phyloP scores from a whole-genome alignment of 2,329 filamentous ascomycete genomes.

The Aspergillus melleus region DNA sequence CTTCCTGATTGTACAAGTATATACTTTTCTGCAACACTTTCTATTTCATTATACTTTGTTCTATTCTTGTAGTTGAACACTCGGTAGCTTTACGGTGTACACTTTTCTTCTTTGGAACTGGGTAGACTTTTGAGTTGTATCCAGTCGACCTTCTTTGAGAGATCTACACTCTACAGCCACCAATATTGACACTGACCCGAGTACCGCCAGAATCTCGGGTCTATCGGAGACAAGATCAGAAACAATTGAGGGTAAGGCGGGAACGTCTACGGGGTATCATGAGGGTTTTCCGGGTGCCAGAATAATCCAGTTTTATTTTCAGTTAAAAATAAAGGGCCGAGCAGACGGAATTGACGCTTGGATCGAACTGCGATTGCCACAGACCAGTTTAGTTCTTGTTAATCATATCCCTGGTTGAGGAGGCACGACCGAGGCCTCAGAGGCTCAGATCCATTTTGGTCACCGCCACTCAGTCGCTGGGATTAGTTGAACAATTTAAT shows the following conservation, averaged over 20 bases:
- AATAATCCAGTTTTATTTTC: not conserved
- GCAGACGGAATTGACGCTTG: not conserved
- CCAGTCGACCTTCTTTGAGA: not conserved
- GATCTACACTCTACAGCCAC: not conserved
- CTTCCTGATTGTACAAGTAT: no score
- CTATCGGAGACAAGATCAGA: not conserved
- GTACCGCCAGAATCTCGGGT: no score
- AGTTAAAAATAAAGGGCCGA: not conserved
- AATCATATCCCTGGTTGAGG: conserved; percentile 3
- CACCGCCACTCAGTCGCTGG: conserved; percentile 1
- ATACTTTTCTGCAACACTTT: no score
- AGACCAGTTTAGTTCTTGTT: not conserved
- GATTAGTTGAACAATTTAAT: no score
- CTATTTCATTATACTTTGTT: not conserved
- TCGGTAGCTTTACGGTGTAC: not conserved
- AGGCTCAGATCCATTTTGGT: not conserved
- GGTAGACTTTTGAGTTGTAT: not conserved
- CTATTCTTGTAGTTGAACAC: not conserved
- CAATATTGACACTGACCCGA: not conserved
- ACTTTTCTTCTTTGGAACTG: not conserved
- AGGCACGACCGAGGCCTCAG: not conserved
- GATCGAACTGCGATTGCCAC: conserved; percentile 2
- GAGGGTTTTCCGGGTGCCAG: not conserved
- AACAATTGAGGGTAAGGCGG: not conserved
- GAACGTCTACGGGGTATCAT: not conserved